These are phyloP conservation scores for Ceratocystis papillata DNA, from an alignment of 2,329 filamentous ascomycete genomes.

Conservation along the genomic window DNA sequence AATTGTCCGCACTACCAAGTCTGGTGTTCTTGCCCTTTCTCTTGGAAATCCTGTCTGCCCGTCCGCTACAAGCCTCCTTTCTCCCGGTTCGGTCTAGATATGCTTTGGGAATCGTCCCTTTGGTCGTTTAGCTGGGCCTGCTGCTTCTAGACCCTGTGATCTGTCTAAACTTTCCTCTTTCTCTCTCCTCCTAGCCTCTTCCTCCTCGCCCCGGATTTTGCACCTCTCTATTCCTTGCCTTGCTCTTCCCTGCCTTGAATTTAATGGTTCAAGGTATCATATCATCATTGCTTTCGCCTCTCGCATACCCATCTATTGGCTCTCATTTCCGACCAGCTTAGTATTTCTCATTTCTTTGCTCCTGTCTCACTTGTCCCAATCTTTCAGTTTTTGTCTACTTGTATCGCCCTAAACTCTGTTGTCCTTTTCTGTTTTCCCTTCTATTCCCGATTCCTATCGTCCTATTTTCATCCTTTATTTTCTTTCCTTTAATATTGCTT, in stretches of 20 bases:
- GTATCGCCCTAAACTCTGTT: not conserved
- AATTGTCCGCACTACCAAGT: not conserved
- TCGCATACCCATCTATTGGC: not conserved
- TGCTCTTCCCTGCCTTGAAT: not conserved
- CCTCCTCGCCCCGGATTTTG: not conserved
- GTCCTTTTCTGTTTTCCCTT: not conserved
- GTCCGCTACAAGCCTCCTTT: not conserved
- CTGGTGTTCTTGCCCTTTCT: not conserved
- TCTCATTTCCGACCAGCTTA: slow-evolving; percentile 3
- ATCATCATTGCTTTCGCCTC: too few relatives aligned
- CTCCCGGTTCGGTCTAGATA: not conserved
- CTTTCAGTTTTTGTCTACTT: not conserved
- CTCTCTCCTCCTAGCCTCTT: slow-evolving; percentile 10
- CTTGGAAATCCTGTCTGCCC: not conserved
- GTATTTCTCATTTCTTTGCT: slow-evolving; percentile 13
- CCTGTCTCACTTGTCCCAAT: slow-evolving; percentile 5
- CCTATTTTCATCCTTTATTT: not conserved
- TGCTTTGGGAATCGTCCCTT: not conserved
- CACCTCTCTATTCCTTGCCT: not conserved
- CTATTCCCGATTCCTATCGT: not conserved
- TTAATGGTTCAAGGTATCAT: slow-evolving; percentile 8
- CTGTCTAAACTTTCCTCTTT: slow-evolving; percentile 11
- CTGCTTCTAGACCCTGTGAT: slow-evolving; percentile 12
- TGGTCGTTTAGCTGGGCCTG: not conserved
- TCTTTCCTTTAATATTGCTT: not conserved